Evolutionary conservation across 208 protist species (phyloP).

Genomic region (Angomonas deanei): DNA sequence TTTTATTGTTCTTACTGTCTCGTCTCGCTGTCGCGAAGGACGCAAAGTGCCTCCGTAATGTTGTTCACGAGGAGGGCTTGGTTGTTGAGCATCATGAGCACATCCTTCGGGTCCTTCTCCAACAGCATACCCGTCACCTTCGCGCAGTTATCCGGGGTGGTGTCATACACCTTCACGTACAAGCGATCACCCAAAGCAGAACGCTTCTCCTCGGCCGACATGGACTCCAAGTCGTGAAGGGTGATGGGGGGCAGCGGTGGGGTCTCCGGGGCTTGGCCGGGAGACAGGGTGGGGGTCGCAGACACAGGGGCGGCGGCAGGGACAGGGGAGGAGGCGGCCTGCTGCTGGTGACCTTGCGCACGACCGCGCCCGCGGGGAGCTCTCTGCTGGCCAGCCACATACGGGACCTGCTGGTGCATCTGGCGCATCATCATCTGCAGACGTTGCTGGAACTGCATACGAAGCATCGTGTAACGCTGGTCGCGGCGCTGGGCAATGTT

Average conservation of each 20-base stretch:
- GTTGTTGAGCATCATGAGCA: slow-evolving; percentile 65
- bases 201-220: slow-evolving; percentile 87
- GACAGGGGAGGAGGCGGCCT: background rate
- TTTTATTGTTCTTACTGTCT: too few species aligned
- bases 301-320: background rate
- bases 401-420: slow-evolving; percentile 46
- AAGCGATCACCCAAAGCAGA: slow-evolving; percentile 86
- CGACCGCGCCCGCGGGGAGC: slow-evolving; percentile 23
- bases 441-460: slow-evolving; percentile 92
- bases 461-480: slow-evolving; percentile 92
- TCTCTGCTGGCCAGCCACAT: slow-evolving; percentile 27
- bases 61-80: slow-evolving; percentile 57
- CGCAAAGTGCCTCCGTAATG: slow-evolving; percentile 75
- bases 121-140: slow-evolving; percentile 91
- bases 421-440: slow-evolving; percentile 84
- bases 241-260: slow-evolving; percentile 82
- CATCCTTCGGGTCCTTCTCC: slow-evolving; percentile 71
- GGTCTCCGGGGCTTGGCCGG: slow-evolving; percentile 47
- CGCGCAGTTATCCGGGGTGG: slow-evolving; percentile 72
- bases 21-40: slow-evolving; percentile 20
- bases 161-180: slow-evolving; percentile 84
- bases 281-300: background rate
- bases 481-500: slow-evolving; percentile 97
- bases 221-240: slow-evolving; percentile 64
- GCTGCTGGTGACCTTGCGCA: slow-evolving; percentile 11